Evolutionary conservation across 2,329 filamentous ascomycete genomes (phyloP).

Genomic region (Periconia sp.): DNA sequence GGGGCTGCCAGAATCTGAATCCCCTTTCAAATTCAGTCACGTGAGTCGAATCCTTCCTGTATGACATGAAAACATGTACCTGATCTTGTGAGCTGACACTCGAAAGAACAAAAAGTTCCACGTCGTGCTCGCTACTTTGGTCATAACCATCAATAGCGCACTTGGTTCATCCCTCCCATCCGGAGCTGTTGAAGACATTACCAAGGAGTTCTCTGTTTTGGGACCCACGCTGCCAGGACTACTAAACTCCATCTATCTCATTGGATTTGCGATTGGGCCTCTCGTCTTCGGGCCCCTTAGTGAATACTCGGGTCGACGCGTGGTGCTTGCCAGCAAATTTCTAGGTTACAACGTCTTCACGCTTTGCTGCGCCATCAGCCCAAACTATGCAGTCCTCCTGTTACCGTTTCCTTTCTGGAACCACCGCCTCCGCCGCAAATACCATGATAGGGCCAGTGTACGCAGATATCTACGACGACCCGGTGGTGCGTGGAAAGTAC

Average conservation of each 20-base stretch:
- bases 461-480: constrained; percentile 66
- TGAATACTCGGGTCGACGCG: constrained; percentile 47
- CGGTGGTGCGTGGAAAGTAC: constrained; percentile 36
- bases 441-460: constrained; percentile 64
- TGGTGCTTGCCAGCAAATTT: constrained; percentile 55
- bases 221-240: constrained; percentile 44
- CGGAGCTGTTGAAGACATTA: constrained; percentile 64
- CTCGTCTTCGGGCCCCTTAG: constrained; percentile 46
- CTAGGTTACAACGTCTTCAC: constrained; percentile 47
- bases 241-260: constrained; percentile 52
- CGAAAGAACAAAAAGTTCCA: constrained; percentile 11
- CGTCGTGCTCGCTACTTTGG: constrained; percentile 13
- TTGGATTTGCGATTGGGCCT: constrained; percentile 49
- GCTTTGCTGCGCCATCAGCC: constrained; percentile 47
- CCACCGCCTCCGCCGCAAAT: constrained; percentile 53
- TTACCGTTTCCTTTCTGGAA: constrained; percentile 46
- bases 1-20: too few relatives aligned
- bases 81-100: too few relatives aligned
- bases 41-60: too few relatives aligned
- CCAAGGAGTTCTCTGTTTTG: constrained; percentile 61
- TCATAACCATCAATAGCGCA: constrained; percentile 15
- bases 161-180: constrained; percentile 59
- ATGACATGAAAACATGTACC: too few relatives aligned
- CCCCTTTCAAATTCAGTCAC: too few relatives aligned
- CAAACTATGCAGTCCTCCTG: constrained; percentile 45